Conservation (phyloP, 306 rosid genomes). For the Begonia masoniana region DNA sequence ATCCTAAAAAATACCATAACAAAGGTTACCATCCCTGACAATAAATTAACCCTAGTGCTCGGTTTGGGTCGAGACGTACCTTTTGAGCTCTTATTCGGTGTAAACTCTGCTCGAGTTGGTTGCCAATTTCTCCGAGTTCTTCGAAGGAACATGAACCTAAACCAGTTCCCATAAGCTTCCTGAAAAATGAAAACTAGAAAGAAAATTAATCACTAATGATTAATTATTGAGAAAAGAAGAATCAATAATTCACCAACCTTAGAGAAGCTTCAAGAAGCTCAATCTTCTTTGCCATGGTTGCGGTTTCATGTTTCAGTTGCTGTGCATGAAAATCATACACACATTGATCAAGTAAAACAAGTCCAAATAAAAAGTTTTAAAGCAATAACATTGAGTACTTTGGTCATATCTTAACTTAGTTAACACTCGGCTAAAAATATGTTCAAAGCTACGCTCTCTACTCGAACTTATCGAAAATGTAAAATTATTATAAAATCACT, state of each 20-base stretch:
- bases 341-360: no score
- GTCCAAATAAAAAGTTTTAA: no score
- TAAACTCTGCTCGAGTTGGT: conserved; percentile 36
- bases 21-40: no score
- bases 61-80: conserved; percentile 17
- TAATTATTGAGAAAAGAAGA: background rate
- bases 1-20: background rate
- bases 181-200: conserved; percentile 5
- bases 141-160: conserved; percentile 30
- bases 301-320: conserved; percentile 40
- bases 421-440: no score
- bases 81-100: conserved; percentile 28
- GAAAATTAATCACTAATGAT: no score
- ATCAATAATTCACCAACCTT: conserved; percentile 19
- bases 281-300: conserved; percentile 29
- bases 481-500: no score
- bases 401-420: no score
- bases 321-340: conserved; percentile 8
- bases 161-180: conserved; percentile 47
- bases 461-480: no score
- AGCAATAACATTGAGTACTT: no score
- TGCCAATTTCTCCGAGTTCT: conserved; percentile 28
- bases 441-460: no score
- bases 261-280: conserved; percentile 37
- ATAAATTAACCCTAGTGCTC: no score